Base-by-base conservation (phyloP, 768 basidiomycete species). In the Cantharellus anzutake region DNA sequence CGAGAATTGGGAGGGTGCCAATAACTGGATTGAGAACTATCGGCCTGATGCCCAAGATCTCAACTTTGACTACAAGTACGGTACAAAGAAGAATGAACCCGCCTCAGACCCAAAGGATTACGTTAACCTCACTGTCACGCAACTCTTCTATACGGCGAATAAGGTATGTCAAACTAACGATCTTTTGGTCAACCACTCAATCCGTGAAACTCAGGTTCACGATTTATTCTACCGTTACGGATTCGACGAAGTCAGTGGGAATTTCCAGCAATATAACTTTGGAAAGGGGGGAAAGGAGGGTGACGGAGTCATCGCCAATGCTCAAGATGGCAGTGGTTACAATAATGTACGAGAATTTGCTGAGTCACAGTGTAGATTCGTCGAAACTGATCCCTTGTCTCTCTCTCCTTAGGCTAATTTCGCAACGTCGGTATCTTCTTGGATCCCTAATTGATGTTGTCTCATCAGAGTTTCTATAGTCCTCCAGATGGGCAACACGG, bases 221-320 rank as follows among this genome's bases (percentile, higher is more conserved):
- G 87, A 90, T 69, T 72, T 89, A 57, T 86, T 80, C 73, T 90
- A 90, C 62, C 82, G 84, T 51, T 87, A 91, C 63, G 94, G 94
- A 20, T 99, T 99, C 70, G 86, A 86, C 67, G 93, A 97, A 70
- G 75, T 75, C 4, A 73, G 86, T 2, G 93, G 93, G 11, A 97
- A 99, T 77, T 99, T 98, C 84, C 94, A 99, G 71, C 89, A 92
- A 66, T 79, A 88, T 77, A 98, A 98, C 80, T 94, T 93, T 66
- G 92, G 82, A 0, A 81, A 82, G 44, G 94, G 93, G 37, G 94
- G 94, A 29, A 71, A 71, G 59, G 91, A 90, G 67, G 80, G 80
- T 63, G 92, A 99, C 64, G 91, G 82, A 40, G 88, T 99, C 60
- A 90, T 96, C 62, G 81, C 86, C 59, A 94, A 94, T 66, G 94